Base-by-base conservation (phyloP, 2,329 filamentous ascomycete genomes). In the Ophiostoma quercus region DNA sequence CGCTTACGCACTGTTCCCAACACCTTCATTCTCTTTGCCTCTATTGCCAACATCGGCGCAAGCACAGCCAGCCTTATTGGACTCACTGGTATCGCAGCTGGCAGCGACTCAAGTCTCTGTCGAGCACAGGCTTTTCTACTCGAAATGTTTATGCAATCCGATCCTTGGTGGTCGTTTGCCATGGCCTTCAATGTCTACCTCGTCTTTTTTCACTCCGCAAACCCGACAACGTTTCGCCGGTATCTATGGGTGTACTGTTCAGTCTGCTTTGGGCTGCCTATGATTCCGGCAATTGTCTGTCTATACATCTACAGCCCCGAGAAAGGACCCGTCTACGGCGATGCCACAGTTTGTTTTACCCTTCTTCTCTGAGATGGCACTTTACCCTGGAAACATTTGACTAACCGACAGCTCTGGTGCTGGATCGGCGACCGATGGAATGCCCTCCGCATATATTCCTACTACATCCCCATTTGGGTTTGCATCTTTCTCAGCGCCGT, bases 111-210 rank as follows among this genome's bases (percentile, higher is more conserved):
- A 39, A 75, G 84, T 1, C 78, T 94, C 6, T 95, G 87, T 74
- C 85, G 86, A 74, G 80, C 82, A 0, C 86, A 88, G 75, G 84
- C 84, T 8, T 87, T 88, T 74, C 74, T 88, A 69, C 83, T 92
- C 74, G 87, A 91, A 76, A 88, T 91, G 80, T 92, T 92, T 77
- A 90, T 91, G 86, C 88, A 90, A 73, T 90, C 89, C 5, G 90
- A 92, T 78, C 87, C 89, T 0, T 84, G 90, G 80, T 93, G 89
- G 90, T 91, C 90, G 0, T 85, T 93, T 69, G 90, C 90, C 73
- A 94, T 95, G 91, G 90, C 91, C 2, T 83, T 90, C 76, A 95
- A 94, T 75, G 91, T 94, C 72, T 91, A 90, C 75, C 83, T 94
- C 68, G 85, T 88, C 71, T 88, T 88, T 76, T 88, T 87, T 78